Evolutionary conservation across 1,284 basidiomycete genomes (phyloP).

Genomic region (Butyriboletus appendiculatus): DNA sequence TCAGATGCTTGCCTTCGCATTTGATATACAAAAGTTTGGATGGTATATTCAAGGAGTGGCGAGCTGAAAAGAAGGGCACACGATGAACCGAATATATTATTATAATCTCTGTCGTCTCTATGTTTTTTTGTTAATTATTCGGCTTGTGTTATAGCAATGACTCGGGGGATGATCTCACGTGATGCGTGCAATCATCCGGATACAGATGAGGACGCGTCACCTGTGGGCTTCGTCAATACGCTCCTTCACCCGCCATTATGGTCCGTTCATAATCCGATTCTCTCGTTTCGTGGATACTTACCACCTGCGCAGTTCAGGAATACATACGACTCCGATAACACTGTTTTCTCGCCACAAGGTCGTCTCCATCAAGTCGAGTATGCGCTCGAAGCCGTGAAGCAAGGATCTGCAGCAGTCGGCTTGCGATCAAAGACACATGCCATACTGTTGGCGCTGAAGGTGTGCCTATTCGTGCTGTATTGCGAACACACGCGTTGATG

Average conservation of each 20-base stretch:
- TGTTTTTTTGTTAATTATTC: constrained; percentile 13
- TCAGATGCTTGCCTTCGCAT: constrained; percentile 82
- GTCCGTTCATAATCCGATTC: constrained; percentile 17
- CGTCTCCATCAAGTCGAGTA: constrained; percentile 97
- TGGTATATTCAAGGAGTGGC: constrained; percentile 92
- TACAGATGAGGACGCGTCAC: constrained; percentile 33
- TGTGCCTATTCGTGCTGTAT: constrained; percentile 30
- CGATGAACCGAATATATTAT: constrained; percentile 29
- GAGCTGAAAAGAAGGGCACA: constrained; percentile 73
- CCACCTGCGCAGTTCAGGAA: constrained; percentile 74
- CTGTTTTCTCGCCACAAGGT: constrained; percentile 92
- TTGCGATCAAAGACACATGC: constrained; percentile 95
- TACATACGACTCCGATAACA: constrained; percentile 96
- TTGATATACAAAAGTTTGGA: constrained; percentile 88
- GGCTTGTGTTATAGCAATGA: background rate
- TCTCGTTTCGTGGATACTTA: constrained; percentile 12
- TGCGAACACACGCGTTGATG: constrained; percentile 2
- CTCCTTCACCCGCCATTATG: constrained; percentile 25
- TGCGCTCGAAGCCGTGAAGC: constrained; percentile 99
- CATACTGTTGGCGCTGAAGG: constrained; percentile 92
- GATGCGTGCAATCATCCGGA: constrained; percentile 12
- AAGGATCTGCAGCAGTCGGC: constrained; percentile 97
- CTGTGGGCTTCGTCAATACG: constrained; percentile 14
- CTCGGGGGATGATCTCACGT: constrained; percentile 21
- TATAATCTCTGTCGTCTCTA: constrained; percentile 5